Conservation (phyloP, 768 basidiomycete genomes). For the Chalciporus chontae region DNA sequence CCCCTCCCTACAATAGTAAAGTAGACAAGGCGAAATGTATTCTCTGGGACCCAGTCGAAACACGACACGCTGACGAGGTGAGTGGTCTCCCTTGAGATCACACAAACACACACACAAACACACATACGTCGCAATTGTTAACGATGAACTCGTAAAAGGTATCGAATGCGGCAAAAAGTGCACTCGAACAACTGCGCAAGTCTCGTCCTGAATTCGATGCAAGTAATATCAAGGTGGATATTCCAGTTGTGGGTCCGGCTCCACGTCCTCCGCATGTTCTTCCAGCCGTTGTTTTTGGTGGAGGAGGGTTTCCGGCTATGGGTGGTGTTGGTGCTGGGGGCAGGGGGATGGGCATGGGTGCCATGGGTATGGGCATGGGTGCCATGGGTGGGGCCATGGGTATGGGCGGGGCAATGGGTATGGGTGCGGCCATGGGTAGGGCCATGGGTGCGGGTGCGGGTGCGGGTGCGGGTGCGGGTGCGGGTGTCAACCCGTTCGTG, state of each 20-base stretch:
- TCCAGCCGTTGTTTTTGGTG: background rate
- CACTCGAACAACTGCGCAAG: constrained; percentile 57
- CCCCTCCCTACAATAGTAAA: constrained; percentile 16
- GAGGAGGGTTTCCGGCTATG: background rate
- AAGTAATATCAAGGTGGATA: constrained; percentile 59
- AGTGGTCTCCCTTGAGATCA: too few species aligned
- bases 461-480: background rate
- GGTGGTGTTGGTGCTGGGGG: background rate
- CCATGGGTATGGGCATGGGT: background rate
- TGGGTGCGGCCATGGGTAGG: constrained; percentile 4
- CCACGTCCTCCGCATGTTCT: background rate
- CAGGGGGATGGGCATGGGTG: background rate
- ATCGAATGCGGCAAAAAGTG: constrained; percentile 60
- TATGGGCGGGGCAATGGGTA: background rate
- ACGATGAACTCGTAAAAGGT: too few species aligned
- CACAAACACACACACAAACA: too few species aligned
- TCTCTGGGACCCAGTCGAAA: constrained; percentile 67
- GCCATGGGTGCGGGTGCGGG: background rate
- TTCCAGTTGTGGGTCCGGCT: constrained; percentile 35
- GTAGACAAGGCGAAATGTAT: constrained; percentile 48
- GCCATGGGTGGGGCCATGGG: background rate
- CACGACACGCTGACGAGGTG: constrained; percentile 66
- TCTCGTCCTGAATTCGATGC: constrained; percentile 63
- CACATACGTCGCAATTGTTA: too few species aligned
- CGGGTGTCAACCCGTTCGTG: constrained; percentile 1